Evolutionary conservation across 768 basidiomycete genomes (phyloP).

Genomic region (Pisolithus microcarpus): DNA sequence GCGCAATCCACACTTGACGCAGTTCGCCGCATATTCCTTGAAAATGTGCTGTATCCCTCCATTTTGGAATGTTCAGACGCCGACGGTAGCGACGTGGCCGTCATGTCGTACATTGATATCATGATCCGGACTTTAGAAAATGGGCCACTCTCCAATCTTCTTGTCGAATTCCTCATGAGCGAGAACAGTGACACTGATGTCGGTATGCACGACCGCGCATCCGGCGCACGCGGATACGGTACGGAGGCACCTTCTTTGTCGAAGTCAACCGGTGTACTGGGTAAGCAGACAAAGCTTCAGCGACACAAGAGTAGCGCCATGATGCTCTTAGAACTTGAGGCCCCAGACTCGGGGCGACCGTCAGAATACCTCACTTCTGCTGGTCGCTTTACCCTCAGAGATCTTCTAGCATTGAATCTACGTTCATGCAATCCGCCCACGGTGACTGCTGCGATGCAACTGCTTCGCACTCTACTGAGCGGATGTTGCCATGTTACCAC

Average conservation of each 20-base stretch:
- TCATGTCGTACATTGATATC: slow-evolving; percentile 91
- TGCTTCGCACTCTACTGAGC: slow-evolving; percentile 69
- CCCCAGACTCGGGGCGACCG: slow-evolving; percentile 59
- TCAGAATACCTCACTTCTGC: slow-evolving; percentile 83
- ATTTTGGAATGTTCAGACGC: slow-evolving; percentile 86
- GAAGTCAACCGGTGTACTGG: slow-evolving; percentile 21
- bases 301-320: slow-evolving; percentile 84
- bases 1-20: slow-evolving; percentile 78
- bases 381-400: slow-evolving; percentile 87
- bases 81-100: slow-evolving; percentile 94
- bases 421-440: slow-evolving; percentile 59
- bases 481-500: slow-evolving; percentile 59
- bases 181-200: slow-evolving; percentile 70
- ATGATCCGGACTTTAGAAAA: slow-evolving; percentile 70
- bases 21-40: slow-evolving; percentile 78
- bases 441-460: slow-evolving; percentile 69
- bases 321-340: slow-evolving; percentile 82
- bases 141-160: slow-evolving; percentile 58
- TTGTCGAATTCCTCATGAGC: slow-evolving; percentile 75
- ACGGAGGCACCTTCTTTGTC: slow-evolving; percentile 32
- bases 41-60: slow-evolving; percentile 89
- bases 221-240: no score
- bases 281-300: slow-evolving; percentile 41
- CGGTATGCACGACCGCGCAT: slow-evolving; percentile 11
- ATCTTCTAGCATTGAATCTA: slow-evolving; percentile 76